phyloP scores from a whole-genome alignment of 2,329 filamentous ascomycete genomes.

The Escovopsis sp. region DNA sequence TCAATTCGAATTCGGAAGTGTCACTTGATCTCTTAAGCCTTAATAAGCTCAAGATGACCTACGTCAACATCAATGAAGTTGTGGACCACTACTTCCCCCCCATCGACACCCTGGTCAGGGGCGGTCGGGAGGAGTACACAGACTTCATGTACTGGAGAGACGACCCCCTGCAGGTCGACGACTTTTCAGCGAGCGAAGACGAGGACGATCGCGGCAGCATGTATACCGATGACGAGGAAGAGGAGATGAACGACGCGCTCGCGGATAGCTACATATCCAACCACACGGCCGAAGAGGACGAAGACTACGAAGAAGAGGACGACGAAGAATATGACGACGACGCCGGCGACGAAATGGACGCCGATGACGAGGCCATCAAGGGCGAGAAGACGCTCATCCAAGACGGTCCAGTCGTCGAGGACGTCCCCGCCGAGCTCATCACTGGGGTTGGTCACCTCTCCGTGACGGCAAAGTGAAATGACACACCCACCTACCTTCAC shows the following conservation, averaged over 20 bases:
- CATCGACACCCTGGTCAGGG: constrained; percentile 70
- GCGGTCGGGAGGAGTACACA: constrained; percentile 86
- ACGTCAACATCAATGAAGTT: constrained; percentile 92
- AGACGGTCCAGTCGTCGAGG: constrained; percentile 35
- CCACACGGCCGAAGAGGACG: constrained; percentile 24
- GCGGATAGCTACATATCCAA: constrained; percentile 42
- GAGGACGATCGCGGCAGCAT: constrained; percentile 28
- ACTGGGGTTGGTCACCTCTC: constrained; percentile 42
- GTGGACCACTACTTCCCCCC: constrained; percentile 98
- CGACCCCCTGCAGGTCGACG: constrained; percentile 65
- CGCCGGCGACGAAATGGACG: constrained; percentile 9
- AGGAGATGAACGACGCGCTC: constrained; percentile 26
- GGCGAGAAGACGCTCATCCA: constrained; percentile 16
- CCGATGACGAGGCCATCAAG: constrained; percentile 6
- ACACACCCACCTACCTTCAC: no score
- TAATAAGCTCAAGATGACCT: constrained; percentile 92
- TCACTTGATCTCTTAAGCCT: constrained; percentile 78
- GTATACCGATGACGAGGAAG: constrained; percentile 31
- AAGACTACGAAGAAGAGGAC: constrained; percentile 23
- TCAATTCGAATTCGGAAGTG: constrained; percentile 95
- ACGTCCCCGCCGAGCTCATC: constrained; percentile 41
- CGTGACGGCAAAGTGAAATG: constrained; percentile 10
- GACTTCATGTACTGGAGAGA: constrained; percentile 97
- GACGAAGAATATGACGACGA: constrained; percentile 14
- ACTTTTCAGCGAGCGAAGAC: constrained; percentile 67